Percentiles rank a stretch among this genome's conserved stretches.
Conservation (phyloP, 2,329 filamentous ascomycete species). For the Ophiocordyceps camponoti-rufipedis region DNA sequence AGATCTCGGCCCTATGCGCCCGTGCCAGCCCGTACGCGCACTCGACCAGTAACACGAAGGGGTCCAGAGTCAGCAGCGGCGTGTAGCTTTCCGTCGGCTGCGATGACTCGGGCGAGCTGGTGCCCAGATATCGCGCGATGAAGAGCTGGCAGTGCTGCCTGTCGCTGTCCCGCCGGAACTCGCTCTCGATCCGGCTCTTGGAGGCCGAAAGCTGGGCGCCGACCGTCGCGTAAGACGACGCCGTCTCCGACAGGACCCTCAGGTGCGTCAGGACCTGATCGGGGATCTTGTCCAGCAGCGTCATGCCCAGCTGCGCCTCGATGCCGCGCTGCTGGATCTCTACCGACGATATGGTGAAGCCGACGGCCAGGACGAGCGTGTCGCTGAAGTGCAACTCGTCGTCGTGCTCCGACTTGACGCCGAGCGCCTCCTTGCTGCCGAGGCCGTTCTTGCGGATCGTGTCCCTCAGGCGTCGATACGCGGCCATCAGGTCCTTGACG, state of each 20-base stretch:
- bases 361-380: slow-evolving; percentile 47
- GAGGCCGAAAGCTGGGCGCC: slow-evolving; percentile 46
- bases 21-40: slow-evolving; percentile 52
- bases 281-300: slow-evolving; percentile 66
- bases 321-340: slow-evolving; percentile 87
- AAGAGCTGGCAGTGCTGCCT: slow-evolving; percentile 64
- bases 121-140: slow-evolving; percentile 33
- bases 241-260: slow-evolving; percentile 75
- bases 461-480: slow-evolving; percentile 41
- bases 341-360: slow-evolving; percentile 69
- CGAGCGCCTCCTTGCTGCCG: slow-evolving; percentile 16
- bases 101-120: slow-evolving; percentile 19
- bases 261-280: slow-evolving; percentile 73
- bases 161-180: slow-evolving; percentile 50
- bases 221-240: slow-evolving; percentile 65
- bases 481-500: slow-evolving; percentile 35
- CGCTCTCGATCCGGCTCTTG: slow-evolving; percentile 42
- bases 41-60: slow-evolving; percentile 69
- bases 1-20: slow-evolving; percentile 52
- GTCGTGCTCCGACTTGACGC: slow-evolving; percentile 10
- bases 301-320: slow-evolving; percentile 53
- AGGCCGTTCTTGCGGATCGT: slow-evolving; percentile 39
- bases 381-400: slow-evolving; percentile 36
- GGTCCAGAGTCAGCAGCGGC: slow-evolving; percentile 49
- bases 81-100: slow-evolving; percentile 26